Evolutionary conservation across 306 rosid species (phyloP).

Genomic region (Betula pendula): DNA sequence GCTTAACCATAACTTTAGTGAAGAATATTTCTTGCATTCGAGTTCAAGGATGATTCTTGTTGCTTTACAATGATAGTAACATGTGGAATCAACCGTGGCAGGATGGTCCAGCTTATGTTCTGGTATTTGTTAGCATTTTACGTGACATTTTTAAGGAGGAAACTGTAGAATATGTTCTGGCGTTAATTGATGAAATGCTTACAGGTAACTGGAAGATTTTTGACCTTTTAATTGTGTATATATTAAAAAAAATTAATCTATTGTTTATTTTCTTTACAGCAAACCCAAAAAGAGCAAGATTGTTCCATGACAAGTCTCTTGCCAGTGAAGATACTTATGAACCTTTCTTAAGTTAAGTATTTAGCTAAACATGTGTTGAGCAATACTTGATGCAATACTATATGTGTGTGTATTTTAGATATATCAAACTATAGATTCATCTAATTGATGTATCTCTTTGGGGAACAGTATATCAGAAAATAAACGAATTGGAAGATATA

Average conservation of each 20-base stretch:
- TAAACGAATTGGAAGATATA: too few relatives aligned
- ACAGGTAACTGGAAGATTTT: constrained; percentile 52
- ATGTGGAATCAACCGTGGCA: constrained; percentile 36
- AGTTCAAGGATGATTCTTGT: constrained; percentile 11
- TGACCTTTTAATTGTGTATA: not conserved
- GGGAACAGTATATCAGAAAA: not conserved
- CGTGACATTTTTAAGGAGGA: constrained; percentile 90
- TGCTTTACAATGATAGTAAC: constrained; percentile 23
- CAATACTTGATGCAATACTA: not conserved
- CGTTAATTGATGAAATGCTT: constrained; percentile 87
- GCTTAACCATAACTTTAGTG: not conserved
- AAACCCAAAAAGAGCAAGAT: constrained; percentile 84
- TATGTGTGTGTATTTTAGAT: not conserved
- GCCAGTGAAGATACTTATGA: constrained; percentile 76
- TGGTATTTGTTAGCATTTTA: constrained; percentile 73
- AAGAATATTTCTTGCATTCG: constrained; percentile 7
- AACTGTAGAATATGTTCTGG: constrained; percentile 89
- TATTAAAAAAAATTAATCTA: constrained; percentile 14
- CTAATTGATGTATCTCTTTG: not conserved
- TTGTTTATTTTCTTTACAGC: constrained; percentile 48
- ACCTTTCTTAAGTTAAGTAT: constrained; percentile 83
- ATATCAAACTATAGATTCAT: not conserved
- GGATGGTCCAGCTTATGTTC: constrained; percentile 96
- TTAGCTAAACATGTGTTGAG: constrained; percentile 3
- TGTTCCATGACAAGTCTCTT: constrained; percentile 83